A percentile compares a stretch with the other conserved stretches of the same genome.
phyloP scores from a whole-genome alignment of 2,329 filamentous ascomycete genomes.

The Stagonosporopsis vannaccii region DNA sequence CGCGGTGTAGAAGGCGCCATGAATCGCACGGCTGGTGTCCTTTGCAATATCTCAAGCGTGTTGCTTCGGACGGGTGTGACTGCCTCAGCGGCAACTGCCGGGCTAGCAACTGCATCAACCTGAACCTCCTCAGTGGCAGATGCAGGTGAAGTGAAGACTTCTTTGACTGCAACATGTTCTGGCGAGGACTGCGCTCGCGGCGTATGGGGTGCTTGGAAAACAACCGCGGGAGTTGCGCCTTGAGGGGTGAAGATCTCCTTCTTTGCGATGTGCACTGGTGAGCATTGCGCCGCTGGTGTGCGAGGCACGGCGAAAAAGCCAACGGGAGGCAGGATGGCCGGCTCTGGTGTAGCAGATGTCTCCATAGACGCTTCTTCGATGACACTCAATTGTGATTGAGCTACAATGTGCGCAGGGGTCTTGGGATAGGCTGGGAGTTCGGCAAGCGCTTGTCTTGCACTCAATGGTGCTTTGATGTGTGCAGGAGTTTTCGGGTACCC shows the following conservation, averaged over 20 bases:
- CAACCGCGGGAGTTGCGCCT: slow-evolving; percentile 1
- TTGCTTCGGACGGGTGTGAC: slow-evolving; percentile 8
- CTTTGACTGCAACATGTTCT: slow-evolving; percentile 13
- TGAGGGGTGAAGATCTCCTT: slow-evolving; percentile 14
- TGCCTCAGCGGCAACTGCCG: neutral
- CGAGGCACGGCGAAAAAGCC: slow-evolving; percentile 11
- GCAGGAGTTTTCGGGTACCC: slow-evolving; percentile 34
- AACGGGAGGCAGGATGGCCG: slow-evolving; percentile 2
- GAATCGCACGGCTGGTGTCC: slow-evolving; percentile 15
- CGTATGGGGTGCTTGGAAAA: slow-evolving; percentile 6
- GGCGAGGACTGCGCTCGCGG: slow-evolving; percentile 14
- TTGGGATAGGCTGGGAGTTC: slow-evolving; percentile 29
- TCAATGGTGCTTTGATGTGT: slow-evolving; percentile 31
- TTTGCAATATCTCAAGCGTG: slow-evolving; percentile 9
- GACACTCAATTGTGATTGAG: slow-evolving; percentile 8
- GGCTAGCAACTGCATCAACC: neutral
- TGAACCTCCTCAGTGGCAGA: neutral
- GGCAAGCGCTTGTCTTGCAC: slow-evolving; percentile 29
- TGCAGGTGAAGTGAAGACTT: slow-evolving; percentile 7
- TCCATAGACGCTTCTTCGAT: slow-evolving; percentile 16
- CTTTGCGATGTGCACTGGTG: slow-evolving; percentile 12
- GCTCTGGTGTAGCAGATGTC: neutral
- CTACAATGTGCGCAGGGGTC: slow-evolving; percentile 16
- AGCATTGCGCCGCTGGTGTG: slow-evolving; percentile 16
- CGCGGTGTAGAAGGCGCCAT: slow-evolving; percentile 11